Base-by-base conservation (phyloP, 164 flowering plant genomes). In the Macadamia tetraphylla region DNA sequence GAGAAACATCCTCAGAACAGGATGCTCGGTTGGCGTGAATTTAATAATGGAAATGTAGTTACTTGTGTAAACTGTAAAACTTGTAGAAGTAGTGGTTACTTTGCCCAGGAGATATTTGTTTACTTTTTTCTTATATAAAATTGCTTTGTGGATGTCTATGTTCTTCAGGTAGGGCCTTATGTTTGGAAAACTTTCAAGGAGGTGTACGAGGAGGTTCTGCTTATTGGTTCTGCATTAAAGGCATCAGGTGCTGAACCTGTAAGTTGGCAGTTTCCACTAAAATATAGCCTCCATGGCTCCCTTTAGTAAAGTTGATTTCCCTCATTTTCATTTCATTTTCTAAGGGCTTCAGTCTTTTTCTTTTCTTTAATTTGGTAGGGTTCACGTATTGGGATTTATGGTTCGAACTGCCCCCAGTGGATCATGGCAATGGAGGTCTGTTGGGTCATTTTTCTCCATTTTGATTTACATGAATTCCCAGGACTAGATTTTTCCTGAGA, bases 331-430 rank as follows among this genome's bases (percentile, higher is more conserved):
- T 43, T 46, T 35, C 9, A 8, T 3, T 49, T 49, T 49, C 8
- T 17, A 1, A 52, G 2, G 18, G 17, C 57, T 13, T 23, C 66
- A 23, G 6, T 11, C 31, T 30, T 4, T 13, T 17, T 51, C 1
- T 3, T 63, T 69, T 59, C 29, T 9, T 52, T 60, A 8, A 53
- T 73, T 17, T 74, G 15, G 65, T 72, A 94, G 98, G 97, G 95
- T 57, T 75, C 83, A 23, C 79, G 88, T 18, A 60, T 92, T 71
- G 98, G 98, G 64, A 84, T 94, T 58, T 94, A 92, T 80, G 98
- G 98, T 58, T 65, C 89, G 17, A 94, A 94, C 74, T 94, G 97
- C 73, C 97, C 97, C 51, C 88, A 90, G 44, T 94, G 98, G 98
- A 77, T 90, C 65, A 79, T 84, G 35, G 97, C 99, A 62, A 94